phyloP scores from a whole-genome alignment of 768 basidiomycete species.

The Pleurotus salmoneostramineus region DNA sequence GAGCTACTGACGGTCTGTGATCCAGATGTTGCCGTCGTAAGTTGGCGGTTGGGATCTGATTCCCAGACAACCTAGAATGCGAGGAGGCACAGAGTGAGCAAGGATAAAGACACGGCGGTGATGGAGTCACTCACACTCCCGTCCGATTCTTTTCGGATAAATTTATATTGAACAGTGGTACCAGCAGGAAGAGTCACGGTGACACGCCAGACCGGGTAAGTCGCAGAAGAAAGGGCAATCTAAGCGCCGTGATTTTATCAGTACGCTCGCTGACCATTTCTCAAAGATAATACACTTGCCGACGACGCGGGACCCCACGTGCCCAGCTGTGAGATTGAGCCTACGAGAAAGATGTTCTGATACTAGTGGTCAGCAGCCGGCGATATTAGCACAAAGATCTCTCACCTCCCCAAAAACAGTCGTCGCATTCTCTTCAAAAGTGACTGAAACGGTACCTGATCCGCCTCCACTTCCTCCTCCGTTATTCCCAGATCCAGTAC shows the following conservation, averaged over 20 bases:
- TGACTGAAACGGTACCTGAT: conserved; percentile 31
- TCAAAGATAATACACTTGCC: conserved; percentile 24
- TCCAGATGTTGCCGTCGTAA: conserved; percentile 35
- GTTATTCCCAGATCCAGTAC: conserved; percentile 19
- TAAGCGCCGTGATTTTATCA: conserved; percentile 13
- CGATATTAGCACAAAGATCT: background rate
- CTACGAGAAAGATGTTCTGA: conserved; percentile 59
- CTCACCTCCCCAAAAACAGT: conserved; percentile 55
- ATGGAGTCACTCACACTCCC: conserved; percentile 36
- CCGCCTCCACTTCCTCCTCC: conserved; percentile 9
- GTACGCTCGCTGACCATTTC: background rate
- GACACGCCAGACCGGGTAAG: conserved; percentile 53
- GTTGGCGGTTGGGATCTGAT: conserved; percentile 53
- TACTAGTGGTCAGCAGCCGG: background rate
- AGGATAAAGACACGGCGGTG: background rate
- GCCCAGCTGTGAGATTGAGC: conserved; percentile 52
- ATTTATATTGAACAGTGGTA: conserved; percentile 56
- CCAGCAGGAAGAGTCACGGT: conserved; percentile 45
- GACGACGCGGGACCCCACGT: conserved; percentile 44
- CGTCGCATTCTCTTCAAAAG: conserved; percentile 50
- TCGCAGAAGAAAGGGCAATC: conserved; percentile 48
- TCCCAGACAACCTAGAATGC: conserved; percentile 50
- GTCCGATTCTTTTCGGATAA: conserved; percentile 50
- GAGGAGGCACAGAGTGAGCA: too few relatives aligned
- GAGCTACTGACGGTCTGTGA: conserved; percentile 35